Evolutionary conservation across 2,329 filamentous ascomycete genomes (phyloP).

Genomic region (Fusarium sp.): DNA sequence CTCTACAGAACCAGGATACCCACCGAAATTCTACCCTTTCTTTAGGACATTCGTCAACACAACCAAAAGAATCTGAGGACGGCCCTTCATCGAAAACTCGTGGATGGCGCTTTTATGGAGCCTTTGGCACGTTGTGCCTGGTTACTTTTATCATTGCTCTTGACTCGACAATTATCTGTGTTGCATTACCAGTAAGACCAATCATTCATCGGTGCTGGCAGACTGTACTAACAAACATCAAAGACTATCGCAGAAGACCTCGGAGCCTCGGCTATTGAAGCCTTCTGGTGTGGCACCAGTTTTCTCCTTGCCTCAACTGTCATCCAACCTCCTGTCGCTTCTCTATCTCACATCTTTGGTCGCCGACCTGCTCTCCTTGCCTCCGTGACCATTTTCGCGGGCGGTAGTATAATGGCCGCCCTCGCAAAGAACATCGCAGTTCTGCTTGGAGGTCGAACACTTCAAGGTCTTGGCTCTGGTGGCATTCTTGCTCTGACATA

Average conservation of each 20-base stretch:
- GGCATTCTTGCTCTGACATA: conserved; percentile 61
- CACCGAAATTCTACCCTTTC: not conserved
- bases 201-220: too few relatives aligned
- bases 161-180: conserved; percentile 42
- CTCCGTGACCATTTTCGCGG: conserved; percentile 34
- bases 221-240: not conserved
- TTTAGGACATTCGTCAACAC: not conserved
- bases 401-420: conserved; percentile 38
- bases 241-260: conserved; percentile 43
- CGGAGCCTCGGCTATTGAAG: conserved; percentile 38
- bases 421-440: conserved; percentile 34
- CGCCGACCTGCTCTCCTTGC: conserved; percentile 34
- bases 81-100: conserved; percentile 5
- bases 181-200: conserved; percentile 37
- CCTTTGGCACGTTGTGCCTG: conserved; percentile 41
- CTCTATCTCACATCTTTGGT: conserved; percentile 42
- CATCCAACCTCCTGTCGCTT: conserved; percentile 40
- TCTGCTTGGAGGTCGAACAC: conserved; percentile 60
- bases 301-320: conserved; percentile 44
- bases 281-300: conserved; percentile 43
- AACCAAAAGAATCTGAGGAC: not conserved
- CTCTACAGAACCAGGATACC: not conserved
- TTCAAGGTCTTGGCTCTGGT: conserved; percentile 64
- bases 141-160: conserved; percentile 43
- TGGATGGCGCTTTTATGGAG: conserved; percentile 38